Evolutionary conservation across 805 yeast species (phyloP).

Genomic region (Saturnispora dispora): DNA sequence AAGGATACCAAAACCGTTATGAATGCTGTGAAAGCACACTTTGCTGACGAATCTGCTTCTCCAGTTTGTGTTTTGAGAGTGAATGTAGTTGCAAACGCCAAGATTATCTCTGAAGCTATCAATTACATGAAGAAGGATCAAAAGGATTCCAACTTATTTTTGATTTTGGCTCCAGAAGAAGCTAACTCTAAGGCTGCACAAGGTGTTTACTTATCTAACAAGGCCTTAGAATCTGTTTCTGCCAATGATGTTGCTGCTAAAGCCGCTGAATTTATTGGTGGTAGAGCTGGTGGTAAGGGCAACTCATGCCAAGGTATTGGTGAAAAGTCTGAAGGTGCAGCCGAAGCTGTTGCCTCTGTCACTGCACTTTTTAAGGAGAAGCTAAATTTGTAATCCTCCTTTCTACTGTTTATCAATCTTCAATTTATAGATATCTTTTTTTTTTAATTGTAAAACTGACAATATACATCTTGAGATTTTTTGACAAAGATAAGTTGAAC

Average conservation of each 20-base stretch:
- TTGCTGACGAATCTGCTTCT: slow-evolving; percentile 45
- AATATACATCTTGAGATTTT: neutral
- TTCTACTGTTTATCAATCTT: neutral
- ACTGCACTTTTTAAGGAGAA: slow-evolving; percentile 5
- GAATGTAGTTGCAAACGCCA: slow-evolving; percentile 72
- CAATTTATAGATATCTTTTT: neutral
- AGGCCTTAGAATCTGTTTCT: slow-evolving; percentile 53
- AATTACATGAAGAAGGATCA: slow-evolving; percentile 70
- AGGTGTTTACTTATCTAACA: slow-evolving; percentile 81
- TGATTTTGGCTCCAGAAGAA: slow-evolving; percentile 54
- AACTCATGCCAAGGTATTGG: slow-evolving; percentile 97
- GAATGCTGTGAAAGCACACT: slow-evolving; percentile 66
- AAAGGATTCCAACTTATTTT: slow-evolving; percentile 66
- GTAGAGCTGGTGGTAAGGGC: slow-evolving; percentile 98
- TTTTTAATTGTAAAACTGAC: neutral
- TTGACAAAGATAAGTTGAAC: neutral
- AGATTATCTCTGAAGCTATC: slow-evolving; percentile 90
- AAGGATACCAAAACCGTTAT: slow-evolving; percentile 75
- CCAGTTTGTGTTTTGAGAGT: slow-evolving; percentile 58
- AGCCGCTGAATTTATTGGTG: slow-evolving; percentile 75
- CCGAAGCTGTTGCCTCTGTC: slow-evolving; percentile 56
- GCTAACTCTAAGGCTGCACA: slow-evolving; percentile 77
- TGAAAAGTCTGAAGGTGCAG: slow-evolving; percentile 60
- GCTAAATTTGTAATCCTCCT: neutral
- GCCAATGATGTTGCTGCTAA: slow-evolving; percentile 67